Base-by-base conservation (phyloP, 139 green algal species). In the Tetraselmis chui region DNA sequence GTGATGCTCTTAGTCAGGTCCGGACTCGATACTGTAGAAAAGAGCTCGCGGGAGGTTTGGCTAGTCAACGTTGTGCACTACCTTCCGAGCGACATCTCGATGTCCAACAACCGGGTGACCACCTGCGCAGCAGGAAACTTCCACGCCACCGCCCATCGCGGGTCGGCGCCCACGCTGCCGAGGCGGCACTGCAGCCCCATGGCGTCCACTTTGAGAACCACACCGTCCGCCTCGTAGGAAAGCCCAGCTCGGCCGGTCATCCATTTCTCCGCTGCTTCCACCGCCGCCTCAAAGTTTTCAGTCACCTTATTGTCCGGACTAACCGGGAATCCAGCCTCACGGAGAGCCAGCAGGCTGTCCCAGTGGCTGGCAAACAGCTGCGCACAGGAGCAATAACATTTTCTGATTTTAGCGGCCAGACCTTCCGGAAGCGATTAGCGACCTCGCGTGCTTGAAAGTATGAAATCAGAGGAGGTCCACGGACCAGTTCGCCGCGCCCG, bases 131-230 rank as follows among this genome's bases (percentile, higher is more conserved):
- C 85, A 0, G 85, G 86, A 75, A 91, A 92, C 86, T 93, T 93
- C 82, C 84, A 88, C 0, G 90, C 90, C 30, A 93, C 80, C 1
- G 90, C 88, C 88, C 88, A 92, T 23, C 83, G 79, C 1, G 86
- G 85, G 75, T 87, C 85, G 2, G 29, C 58, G 28, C 59, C 59
- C 1, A 31, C 59, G 58, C 18, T 25, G 2, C 82, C 82, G 26
- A 85, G 32, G 45, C 18, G 27, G 5, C 32, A n/a, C 24, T 79
- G 78, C 2, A 32, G 31, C 28, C 2, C 5, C 2, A 87, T 59
- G 23, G 82, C 76, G 77, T 93, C 80, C 1, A 92, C 59, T 78
- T 93, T 93, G 24, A 92, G 31, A 25, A 93, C 90, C 2, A 76
- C 81, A 0, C 90, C 90, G 58, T 93, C 90, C 0, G 81, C 85